phyloP scores from a whole-genome alignment of 1,284 basidiomycete species.

The Tilletia setariae region DNA sequence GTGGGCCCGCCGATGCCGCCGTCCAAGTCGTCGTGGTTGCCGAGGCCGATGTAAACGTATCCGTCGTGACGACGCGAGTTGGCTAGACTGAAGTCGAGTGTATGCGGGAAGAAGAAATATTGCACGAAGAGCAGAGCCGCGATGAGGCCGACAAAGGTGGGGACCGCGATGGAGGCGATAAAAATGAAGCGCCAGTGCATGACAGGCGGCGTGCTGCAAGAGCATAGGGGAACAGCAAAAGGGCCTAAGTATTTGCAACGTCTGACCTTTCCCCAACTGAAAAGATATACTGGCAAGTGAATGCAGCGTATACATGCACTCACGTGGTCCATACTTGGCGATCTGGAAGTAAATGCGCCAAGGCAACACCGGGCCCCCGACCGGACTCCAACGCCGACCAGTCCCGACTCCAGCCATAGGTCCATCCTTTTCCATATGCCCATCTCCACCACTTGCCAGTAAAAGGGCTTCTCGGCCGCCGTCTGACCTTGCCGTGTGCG shows the following conservation, averaged over 20 bases:
- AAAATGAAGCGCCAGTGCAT: constrained; percentile 11
- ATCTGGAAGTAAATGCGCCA: not conserved
- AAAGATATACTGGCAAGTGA: not conserved
- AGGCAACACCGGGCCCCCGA: not conserved
- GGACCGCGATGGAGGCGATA: constrained; percentile 13
- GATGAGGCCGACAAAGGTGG: constrained; percentile 6
- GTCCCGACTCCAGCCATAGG: not conserved
- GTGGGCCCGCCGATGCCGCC: constrained; percentile 1
- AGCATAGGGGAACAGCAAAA: not conserved
- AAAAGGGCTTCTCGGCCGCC: too few relatives aligned
- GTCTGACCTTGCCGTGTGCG: too few relatives aligned
- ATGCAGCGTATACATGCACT: not conserved
- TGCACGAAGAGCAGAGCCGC: not conserved
- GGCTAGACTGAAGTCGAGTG: not conserved
- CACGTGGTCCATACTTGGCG: constrained; percentile 12
- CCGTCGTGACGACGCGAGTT: not conserved
- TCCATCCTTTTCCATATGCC: not conserved
- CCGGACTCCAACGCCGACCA: not conserved
- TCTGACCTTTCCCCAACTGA: not conserved
- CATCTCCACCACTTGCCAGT: not conserved
- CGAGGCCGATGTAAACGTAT: not conserved
- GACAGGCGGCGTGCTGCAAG: not conserved
- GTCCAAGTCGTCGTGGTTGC: not conserved
- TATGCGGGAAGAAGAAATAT: constrained; percentile 7
- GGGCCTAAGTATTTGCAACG: too few relatives aligned